Evolutionary conservation across 1,139 yeast genomes (phyloP), one percentile per base, ranked within the genome.

Genomic region (Diutina catenulata): DNA sequence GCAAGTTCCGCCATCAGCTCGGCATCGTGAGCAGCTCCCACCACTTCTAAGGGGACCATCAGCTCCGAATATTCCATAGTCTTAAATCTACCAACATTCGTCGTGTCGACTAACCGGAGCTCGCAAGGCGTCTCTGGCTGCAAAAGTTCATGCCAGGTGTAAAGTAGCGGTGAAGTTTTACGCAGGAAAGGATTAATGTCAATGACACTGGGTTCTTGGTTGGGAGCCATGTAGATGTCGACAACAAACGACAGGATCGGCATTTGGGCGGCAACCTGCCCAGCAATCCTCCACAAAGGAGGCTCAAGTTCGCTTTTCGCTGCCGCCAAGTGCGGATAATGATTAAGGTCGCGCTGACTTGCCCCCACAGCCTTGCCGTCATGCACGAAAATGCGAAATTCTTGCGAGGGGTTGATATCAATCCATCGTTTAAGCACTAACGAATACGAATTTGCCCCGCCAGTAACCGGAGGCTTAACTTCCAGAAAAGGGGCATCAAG

Each of bases 11-110:
- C 73, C 72, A 81, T 74, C 1, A 76, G 65, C 19, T 64, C 63
- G 0, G 84, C 67, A 49, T 82, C 76, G 44, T 74, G 53, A 22
- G 84, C 68, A 1, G 96, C 95, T 53, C 86, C 93, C 4, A 91
- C 80, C 23, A 93, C 76, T 49, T 91, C 99, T 39, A 74, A 65
- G 0, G 99, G 98, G 2, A 91, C 95, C 50, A 82, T 88, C 52
- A 80, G 86, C 50, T 88, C 95, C 3, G 94, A 75, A 52, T 83
- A 91, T 40, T 86, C 94, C 47, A 80, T 82, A 1, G 76, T 61
- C 0, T 84, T 80, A 59, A 87, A 84, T 24, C 91, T 64, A 1
- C 83, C 80, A 21, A 81, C 66, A 42, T 80, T 76, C 32, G 76
- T 74, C 47, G 74, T 71, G 2, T 76, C 68, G 10, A 91, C 78